These are phyloP conservation scores for Crassisporium funariophilum DNA, from an alignment of 768 basidiomycete genomes.

Conservation along the genomic window DNA sequence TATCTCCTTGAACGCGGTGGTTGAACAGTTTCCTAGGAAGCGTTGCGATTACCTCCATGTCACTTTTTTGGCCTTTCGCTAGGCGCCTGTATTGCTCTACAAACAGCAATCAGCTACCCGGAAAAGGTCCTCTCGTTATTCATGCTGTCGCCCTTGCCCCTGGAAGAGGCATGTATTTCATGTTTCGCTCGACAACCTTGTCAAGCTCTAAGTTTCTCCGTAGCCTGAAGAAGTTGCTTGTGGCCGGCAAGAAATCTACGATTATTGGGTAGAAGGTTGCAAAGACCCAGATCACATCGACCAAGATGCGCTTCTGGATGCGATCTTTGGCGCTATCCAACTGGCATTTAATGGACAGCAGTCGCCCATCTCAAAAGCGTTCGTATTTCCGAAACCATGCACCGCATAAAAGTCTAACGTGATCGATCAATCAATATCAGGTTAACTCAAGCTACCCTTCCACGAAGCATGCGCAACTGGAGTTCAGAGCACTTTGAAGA, in stretches of 20 bases:
- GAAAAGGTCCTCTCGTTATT: constrained; percentile 36
- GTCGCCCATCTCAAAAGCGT: constrained; percentile 26
- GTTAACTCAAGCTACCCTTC: constrained; percentile 23
- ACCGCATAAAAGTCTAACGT: not conserved
- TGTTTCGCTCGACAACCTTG: too few relatives aligned
- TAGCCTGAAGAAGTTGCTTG: constrained; percentile 35
- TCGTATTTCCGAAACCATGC: constrained; percentile 3
- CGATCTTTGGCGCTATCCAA: constrained; percentile 31
- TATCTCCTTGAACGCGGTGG: not conserved
- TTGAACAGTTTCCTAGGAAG: constrained; percentile 28
- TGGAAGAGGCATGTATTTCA: constrained; percentile 38
- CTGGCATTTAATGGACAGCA: constrained; percentile 33
- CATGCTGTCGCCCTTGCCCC: constrained; percentile 36
- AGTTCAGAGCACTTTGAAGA: constrained; percentile 27
- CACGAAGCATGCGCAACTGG: constrained; percentile 27
- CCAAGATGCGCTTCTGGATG: constrained; percentile 26
- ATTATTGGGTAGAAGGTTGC: constrained; percentile 31
- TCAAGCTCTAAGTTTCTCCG: too few relatives aligned
- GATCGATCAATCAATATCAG: constrained; percentile 16
- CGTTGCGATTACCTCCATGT: constrained; percentile 36
- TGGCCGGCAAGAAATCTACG: constrained; percentile 38
- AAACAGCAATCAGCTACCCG: constrained; percentile 34
- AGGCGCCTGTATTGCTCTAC: constrained; percentile 36
- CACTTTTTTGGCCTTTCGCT: constrained; percentile 39
- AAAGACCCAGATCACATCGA: constrained; percentile 22